Conservation (phyloP, 495 filamentous ascomycete species). For the Stereocaulon alpinum region DNA sequence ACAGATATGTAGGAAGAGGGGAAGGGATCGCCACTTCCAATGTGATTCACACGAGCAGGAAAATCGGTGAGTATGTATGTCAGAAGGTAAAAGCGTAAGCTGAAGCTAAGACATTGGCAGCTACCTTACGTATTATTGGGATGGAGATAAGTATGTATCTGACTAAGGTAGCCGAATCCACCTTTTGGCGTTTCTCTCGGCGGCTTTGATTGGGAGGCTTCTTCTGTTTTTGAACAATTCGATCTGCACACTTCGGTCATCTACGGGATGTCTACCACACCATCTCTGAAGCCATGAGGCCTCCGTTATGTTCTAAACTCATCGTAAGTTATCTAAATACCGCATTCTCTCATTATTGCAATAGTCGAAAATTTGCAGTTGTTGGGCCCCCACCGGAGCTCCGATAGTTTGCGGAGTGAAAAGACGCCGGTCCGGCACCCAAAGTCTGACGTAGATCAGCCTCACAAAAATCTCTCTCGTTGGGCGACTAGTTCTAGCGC, state of each 20-base stretch:
- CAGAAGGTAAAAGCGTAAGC: not conserved
- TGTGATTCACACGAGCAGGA: not conserved
- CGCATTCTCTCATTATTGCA: not conserved
- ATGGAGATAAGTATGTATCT: not conserved
- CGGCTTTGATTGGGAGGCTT: not conserved
- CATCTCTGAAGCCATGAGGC: not conserved
- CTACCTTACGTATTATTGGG: no score
- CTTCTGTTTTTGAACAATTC: not conserved
- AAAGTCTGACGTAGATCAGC: not conserved
- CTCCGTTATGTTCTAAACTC: not conserved
- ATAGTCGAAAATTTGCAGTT: not conserved
- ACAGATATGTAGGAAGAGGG: not conserved
- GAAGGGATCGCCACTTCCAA: not conserved
- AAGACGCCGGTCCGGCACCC: not conserved
- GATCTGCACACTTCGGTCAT: constrained; percentile 9
- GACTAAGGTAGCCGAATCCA: not conserved
- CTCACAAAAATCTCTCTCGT: not conserved
- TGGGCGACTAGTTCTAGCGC: constrained; percentile 2
- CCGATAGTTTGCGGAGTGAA: not conserved
- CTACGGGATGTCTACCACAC: not conserved
- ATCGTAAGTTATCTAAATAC: not conserved
- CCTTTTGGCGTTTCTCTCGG: not conserved
- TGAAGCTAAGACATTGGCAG: not conserved
- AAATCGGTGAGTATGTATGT: constrained; percentile 6
- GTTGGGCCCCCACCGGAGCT: constrained; percentile 1